Percentiles rank a stretch among this genome's conserved stretches.
These are phyloP conservation scores for Solanum hybrid DNA, from an alignment of 305 asterid genomes.

Conservation along the genomic window DNA sequence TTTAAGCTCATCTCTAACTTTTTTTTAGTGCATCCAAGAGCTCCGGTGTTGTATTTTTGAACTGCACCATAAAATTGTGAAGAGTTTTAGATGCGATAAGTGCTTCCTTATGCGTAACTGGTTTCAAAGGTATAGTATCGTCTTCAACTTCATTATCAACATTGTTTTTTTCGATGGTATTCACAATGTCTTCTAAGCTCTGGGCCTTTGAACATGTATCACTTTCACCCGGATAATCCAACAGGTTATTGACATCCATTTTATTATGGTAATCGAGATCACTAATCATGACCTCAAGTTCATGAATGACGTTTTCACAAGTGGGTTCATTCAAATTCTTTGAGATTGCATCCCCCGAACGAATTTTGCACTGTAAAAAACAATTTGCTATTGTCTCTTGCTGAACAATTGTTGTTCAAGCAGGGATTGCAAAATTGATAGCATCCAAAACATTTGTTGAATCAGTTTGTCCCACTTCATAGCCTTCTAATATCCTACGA, in stretches of 20 bases:
- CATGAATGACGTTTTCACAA: not conserved
- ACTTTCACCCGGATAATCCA: not conserved
- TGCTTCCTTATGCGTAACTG: too few relatives aligned
- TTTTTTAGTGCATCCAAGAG: not conserved
- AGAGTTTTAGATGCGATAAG: not conserved
- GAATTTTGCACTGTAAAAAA: too few relatives aligned
- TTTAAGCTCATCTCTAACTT: too few relatives aligned
- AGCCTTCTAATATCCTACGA: not conserved
- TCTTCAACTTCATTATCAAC: not conserved
- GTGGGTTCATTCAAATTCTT: not conserved
- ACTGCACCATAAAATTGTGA: not conserved
- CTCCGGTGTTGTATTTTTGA: not conserved
- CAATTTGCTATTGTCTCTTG: too few relatives aligned
- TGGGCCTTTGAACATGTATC: not conserved
- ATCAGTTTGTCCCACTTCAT: not conserved
- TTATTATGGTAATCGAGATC: not conserved
- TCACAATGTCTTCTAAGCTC: not conserved
- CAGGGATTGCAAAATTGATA: not conserved
- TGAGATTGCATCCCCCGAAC: not conserved
- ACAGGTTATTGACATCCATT: not conserved
- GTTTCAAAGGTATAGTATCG: not conserved
- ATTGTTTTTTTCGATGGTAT: not conserved
- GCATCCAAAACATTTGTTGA: not conserved
- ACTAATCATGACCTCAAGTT: not conserved
- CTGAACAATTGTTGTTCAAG: not conserved